A percentile compares a stretch with the other conserved stretches of the same genome.
These are phyloP conservation scores for Cyclotella choctawhatcheeana DNA, from an alignment of 108 stramenopile species.

Conservation along the genomic window DNA sequence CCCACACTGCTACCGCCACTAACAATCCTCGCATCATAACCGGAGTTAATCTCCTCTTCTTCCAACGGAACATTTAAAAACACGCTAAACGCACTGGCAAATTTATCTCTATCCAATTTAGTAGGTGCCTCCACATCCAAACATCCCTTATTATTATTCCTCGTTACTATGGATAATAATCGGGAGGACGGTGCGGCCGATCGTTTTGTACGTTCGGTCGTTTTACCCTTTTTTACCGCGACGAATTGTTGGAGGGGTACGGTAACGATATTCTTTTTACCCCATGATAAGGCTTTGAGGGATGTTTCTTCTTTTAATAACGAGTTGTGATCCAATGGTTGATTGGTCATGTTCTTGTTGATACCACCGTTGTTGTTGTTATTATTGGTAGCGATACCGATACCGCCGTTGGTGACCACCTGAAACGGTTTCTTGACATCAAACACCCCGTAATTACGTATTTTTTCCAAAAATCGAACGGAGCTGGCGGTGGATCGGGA, in stretches of 20 bases:
- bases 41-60: slow-evolving; percentile 29
- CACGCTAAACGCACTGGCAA: slow-evolving; percentile 80
- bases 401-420: not conserved
- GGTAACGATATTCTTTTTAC: slow-evolving; percentile 83
- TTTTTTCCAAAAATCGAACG: slow-evolving; percentile 25
- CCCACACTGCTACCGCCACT: not conserved
- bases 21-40: too few species aligned
- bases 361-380: too few species aligned
- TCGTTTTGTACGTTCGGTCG: slow-evolving; percentile 73
- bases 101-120: slow-evolving; percentile 84
- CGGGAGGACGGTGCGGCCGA: slow-evolving; percentile 60
- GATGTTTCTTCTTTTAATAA: slow-evolving; percentile 9
- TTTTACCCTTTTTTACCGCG: slow-evolving; percentile 80
- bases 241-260: slow-evolving; percentile 68
- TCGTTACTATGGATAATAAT: slow-evolving; percentile 72
- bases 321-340: too few species aligned
- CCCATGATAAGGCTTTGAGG: slow-evolving; percentile 69
- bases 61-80: slow-evolving; percentile 79
- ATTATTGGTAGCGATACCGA: not conserved
- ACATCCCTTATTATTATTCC: slow-evolving; percentile 44
- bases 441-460: slow-evolving; percentile 18
- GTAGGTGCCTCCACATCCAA: slow-evolving; percentile 92
- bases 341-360: too few species aligned
- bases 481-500: slow-evolving; percentile 17
- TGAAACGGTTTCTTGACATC: not conserved